phyloP scores from a whole-genome alignment of 495 filamentous ascomycete species.

The Cryomyces minteri region DNA sequence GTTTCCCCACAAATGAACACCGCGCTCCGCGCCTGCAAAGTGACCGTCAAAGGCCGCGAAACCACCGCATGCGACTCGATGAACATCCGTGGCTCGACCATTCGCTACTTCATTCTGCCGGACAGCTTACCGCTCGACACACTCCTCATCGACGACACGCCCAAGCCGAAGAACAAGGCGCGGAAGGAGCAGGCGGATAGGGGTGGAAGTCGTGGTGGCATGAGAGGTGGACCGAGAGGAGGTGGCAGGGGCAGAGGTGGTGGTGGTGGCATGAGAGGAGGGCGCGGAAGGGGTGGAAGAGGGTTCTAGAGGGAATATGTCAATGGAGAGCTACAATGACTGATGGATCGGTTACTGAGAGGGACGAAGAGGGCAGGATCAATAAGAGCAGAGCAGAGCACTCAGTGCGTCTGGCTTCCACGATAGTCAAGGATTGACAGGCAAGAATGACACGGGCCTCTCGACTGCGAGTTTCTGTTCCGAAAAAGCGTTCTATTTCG shows the following conservation, averaged over 20 bases:
- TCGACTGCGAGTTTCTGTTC: too few species aligned
- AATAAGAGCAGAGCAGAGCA: too few species aligned
- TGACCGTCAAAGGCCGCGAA: conserved; percentile 76
- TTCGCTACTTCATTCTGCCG: conserved; percentile 86
- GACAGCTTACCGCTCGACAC: conserved; percentile 90
- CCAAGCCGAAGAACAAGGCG: conserved; percentile 98
- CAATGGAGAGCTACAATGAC: too few species aligned
- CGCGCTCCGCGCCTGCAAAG: conserved; percentile 79
- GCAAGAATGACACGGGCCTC: too few species aligned
- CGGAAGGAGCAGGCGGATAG: conserved; percentile 64
- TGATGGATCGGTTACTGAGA: too few species aligned
- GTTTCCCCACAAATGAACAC: conserved; percentile 98
- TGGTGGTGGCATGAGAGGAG: conserved; percentile 6
- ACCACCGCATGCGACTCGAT: conserved; percentile 81
- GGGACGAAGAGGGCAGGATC: too few species aligned
- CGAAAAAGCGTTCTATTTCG: too few species aligned
- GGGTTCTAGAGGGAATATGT: too few species aligned
- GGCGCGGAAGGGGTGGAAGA: too few species aligned
- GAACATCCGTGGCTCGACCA: conserved; percentile 84
- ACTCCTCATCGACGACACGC: conserved; percentile 82
- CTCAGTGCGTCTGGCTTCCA: too few species aligned
- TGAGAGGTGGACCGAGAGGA: conserved; percentile 5
- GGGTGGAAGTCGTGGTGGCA: conserved; percentile 2
- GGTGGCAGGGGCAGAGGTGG: conserved; percentile 7
- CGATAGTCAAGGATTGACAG: too few species aligned